These are phyloP conservation scores for Aotearoamyces nothofagi DNA, from an alignment of 2,329 filamentous ascomycete genomes.

Conservation along the genomic window DNA sequence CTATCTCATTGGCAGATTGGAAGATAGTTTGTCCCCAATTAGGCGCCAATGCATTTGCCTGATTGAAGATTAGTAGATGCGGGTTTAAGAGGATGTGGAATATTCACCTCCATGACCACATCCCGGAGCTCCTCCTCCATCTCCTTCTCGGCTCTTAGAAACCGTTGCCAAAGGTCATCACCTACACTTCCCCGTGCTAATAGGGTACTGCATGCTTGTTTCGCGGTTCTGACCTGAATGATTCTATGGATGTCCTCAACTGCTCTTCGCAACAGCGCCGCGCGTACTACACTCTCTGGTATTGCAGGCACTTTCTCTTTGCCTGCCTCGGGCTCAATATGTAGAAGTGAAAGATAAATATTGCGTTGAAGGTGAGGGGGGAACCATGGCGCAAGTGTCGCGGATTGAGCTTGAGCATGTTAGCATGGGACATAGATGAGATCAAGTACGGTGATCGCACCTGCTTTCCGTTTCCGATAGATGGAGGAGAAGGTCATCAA, in stretches of 20 bases:
- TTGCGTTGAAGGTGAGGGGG: constrained; percentile 80
- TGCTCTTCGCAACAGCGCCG: constrained; percentile 76
- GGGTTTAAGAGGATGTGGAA: constrained; percentile 1
- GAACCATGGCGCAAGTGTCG: constrained; percentile 90
- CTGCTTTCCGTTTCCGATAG: constrained; percentile 82
- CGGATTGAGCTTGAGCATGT: constrained; percentile 46
- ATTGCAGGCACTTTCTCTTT: constrained; percentile 53
- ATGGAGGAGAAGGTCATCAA: constrained; percentile 85
- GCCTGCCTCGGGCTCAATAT: constrained; percentile 50
- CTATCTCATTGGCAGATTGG: constrained; percentile 93
- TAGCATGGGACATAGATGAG: constrained; percentile 8
- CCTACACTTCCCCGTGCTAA: constrained; percentile 85
- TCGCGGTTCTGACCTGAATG: constrained; percentile 74
- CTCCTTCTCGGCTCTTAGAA: constrained; percentile 85
- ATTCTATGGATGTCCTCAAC: constrained; percentile 88
- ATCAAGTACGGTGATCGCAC: constrained; percentile 27
- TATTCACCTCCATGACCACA: constrained; percentile 72
- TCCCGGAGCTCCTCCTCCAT: constrained; percentile 93
- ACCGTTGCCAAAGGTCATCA: constrained; percentile 90
- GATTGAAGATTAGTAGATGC: constrained; percentile 10
- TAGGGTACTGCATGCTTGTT: constrained; percentile 71
- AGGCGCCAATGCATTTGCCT: constrained; percentile 83
- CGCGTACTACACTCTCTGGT: constrained; percentile 74
- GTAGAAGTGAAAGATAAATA: constrained; percentile 83
- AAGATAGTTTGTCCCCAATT: constrained; percentile 94